Evolutionary conservation across 2,329 filamentous ascomycete species (phyloP).

Genomic region (Pseudogymnoascus sp.): DNA sequence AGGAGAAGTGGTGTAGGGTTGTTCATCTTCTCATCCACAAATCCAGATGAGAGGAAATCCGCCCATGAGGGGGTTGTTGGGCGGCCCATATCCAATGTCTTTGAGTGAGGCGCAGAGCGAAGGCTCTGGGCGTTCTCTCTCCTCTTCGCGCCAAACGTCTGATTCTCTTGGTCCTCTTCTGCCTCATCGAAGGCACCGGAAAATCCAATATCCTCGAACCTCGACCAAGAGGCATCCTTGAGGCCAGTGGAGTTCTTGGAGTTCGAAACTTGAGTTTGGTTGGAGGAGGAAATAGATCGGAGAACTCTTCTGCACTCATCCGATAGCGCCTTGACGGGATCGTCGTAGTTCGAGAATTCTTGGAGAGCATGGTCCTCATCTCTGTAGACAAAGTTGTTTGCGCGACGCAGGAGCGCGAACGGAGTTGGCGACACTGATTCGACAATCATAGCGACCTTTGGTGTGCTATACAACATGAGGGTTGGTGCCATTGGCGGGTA

Average conservation of each 20-base stretch:
- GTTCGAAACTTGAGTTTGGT: conserved; percentile 72
- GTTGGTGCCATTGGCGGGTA: conserved; percentile 79
- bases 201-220: conserved; percentile 94
- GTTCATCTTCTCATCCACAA: conserved; percentile 67
- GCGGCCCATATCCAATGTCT: conserved; percentile 59
- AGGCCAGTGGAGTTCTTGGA: conserved; percentile 65
- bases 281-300: conserved; percentile 77
- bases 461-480: conserved; percentile 71
- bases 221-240: conserved; percentile 87
- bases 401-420: conserved; percentile 80
- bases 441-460: conserved; percentile 94
- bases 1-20: conserved; percentile 63
- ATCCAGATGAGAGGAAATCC: conserved; percentile 91
- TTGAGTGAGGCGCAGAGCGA: conserved; percentile 59
- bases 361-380: conserved; percentile 80
- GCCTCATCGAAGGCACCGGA: conserved; percentile 66
- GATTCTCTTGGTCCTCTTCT: conserved; percentile 54
- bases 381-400: conserved; percentile 91
- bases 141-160: conserved; percentile 20
- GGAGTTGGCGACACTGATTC: conserved; percentile 91
- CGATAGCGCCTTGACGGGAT: conserved; percentile 79
- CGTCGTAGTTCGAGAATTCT: conserved; percentile 80
- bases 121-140: conserved; percentile 45
- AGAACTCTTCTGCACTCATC: conserved; percentile 92
- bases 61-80: conserved; percentile 76